Percentiles rank a stretch among this genome's conserved stretches.
Evolutionary conservation across 192 early-diverging fungal genomes (phyloP).

Genomic region (Linnemannia exigua): DNA sequence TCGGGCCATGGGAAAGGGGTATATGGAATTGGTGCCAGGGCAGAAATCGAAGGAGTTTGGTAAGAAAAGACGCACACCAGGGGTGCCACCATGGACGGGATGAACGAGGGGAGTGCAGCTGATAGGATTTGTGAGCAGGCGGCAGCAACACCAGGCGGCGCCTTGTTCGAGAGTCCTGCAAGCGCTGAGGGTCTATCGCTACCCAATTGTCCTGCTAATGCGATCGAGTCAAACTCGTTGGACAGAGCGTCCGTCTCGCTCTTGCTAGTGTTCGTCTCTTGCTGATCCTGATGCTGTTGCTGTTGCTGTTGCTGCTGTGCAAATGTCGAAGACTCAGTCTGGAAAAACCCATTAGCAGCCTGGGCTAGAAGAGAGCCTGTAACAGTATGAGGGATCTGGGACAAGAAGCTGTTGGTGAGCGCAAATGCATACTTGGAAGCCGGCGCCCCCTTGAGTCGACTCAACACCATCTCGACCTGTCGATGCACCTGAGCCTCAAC

Average conservation of each 20-base stretch:
- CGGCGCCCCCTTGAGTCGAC: slow-evolving; percentile 40
- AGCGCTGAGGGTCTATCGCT: background rate
- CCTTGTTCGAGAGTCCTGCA: slow-evolving; percentile 12
- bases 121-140: slow-evolving; percentile 26
- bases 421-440: slow-evolving; percentile 44
- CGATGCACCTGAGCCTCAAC: slow-evolving; percentile 41
- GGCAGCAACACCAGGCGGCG: slow-evolving; percentile 3
- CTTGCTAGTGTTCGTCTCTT: background rate
- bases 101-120: slow-evolving; percentile 38
- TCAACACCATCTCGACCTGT: slow-evolving; percentile 44
- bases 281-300: background rate
- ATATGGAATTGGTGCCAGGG: background rate
- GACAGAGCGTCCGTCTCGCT: background rate
- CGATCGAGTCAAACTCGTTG: slow-evolving; percentile 15
- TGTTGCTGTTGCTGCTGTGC: background rate
- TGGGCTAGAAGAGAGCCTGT: slow-evolving; percentile 4
- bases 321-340: background rate
- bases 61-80: slow-evolving; percentile 42
- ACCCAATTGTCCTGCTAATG: background rate
- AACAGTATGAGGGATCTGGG: slow-evolving; percentile 26
- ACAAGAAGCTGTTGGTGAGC: slow-evolving; percentile 37
- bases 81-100: slow-evolving; percentile 44
- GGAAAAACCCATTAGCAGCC: slow-evolving; percentile 3
- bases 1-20: background rate
- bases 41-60: slow-evolving; percentile 13